Base-by-base conservation (phyloP, 2,329 filamentous ascomycete species). In the Hymenoscyphus albidus region DNA sequence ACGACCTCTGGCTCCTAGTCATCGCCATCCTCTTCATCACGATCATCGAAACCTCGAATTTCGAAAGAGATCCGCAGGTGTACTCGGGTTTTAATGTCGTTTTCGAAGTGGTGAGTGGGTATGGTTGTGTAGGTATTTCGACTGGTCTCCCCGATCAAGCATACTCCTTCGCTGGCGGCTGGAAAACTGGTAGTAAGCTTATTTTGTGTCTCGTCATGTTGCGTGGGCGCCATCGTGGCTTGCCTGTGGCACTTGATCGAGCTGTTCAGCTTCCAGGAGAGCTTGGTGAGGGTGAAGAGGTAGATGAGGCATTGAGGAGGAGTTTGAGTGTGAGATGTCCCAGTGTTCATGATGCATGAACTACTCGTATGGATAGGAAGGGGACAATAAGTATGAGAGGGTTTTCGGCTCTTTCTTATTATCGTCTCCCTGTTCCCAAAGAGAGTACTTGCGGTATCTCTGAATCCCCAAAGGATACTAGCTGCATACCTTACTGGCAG, bases 1-100 rank as follows among this genome's bases (percentile, higher is more conserved):
- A 89, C 73, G 88, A 90, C 70, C 78, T 90, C 16, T 89, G 87
- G 87, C 86, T 82, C 78, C 83, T 90, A 14, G 82, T 85, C 2
- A 74, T 88, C 0, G 84, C 85, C 1, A 80, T 88, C 13, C 79
- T 89, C 59, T 74, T 86, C 39, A 86, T 90, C 63, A 80, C 81
- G 62, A 81, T 84, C 48, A 85, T 88, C 58, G 87, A 90, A 73
- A 83, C 82, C 0, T 75, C 77, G 5, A 81, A 85, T 63, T 86
- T 85, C 59, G 76, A 80, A 1, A 70, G 73, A 5, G 80, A 85
- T 62, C 84, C 85, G 0, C 75, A 68, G 1, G 81, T 73, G 51
- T 88, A 82, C 72, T 83, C 82, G 22, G 81, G 86, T 5, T 88
- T 88, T 73, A 87, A 85, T 68, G 80, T 88, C 63, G 72, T 84